Conservation (phyloP, 169 alveolate species). For the Blepharisma undulans region DNA sequence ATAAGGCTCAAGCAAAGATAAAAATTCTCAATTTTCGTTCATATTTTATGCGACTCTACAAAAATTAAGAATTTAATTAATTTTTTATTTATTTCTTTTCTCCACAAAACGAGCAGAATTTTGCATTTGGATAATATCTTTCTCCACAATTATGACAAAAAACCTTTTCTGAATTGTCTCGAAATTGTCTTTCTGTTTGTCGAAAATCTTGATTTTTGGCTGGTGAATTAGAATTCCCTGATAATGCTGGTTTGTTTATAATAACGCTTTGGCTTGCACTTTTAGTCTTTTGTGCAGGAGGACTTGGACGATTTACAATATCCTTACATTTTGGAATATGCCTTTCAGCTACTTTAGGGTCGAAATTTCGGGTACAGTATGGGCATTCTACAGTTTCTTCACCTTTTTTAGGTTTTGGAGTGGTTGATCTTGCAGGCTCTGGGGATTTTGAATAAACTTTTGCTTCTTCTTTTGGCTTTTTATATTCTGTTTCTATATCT, state of each 20-base stretch:
- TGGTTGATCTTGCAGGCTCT: background rate
- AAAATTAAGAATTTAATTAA: background rate
- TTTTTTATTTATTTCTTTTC: background rate
- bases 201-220: background rate
- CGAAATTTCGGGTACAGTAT: constrained; percentile 43
- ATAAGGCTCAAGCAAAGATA: background rate
- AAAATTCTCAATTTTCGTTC: background rate
- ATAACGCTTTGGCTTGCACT: background rate
- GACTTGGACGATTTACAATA: constrained; percentile 45
- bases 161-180: background rate
- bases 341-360: constrained; percentile 40
- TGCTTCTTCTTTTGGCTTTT: background rate
- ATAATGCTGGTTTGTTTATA: background rate
- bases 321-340: constrained; percentile 57
- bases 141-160: background rate
- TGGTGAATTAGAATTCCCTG: background rate
- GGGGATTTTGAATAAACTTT: background rate
- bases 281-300: constrained; percentile 44
- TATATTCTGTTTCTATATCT: background rate
- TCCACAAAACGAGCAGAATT: background rate
- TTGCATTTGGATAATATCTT: background rate
- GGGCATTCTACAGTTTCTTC: constrained; percentile 39
- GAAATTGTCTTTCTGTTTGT: background rate
- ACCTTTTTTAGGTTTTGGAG: background rate
- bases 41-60: background rate